Conservation (phyloP, 805 yeast species). For the Diddensiella transvaalensis region DNA sequence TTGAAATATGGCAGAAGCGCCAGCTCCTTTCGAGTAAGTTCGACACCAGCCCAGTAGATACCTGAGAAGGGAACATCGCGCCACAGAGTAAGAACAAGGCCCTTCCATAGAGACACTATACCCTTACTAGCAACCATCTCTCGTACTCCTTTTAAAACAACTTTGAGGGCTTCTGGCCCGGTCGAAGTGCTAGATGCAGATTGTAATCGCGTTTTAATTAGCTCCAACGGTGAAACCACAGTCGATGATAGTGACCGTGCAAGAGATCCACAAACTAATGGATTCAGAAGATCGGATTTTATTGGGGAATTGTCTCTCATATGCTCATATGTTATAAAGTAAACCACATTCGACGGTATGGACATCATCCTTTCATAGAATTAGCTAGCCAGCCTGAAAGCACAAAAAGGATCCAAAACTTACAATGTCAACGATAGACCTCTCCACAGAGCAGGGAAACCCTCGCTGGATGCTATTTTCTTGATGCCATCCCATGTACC, state of each 20-base stretch:
- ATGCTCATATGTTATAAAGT: conserved; percentile 90
- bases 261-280: conserved; percentile 77
- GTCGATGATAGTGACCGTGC: conserved; percentile 86
- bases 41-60: conserved; percentile 89
- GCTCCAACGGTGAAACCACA: conserved; percentile 79
- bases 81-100: conserved; percentile 86
- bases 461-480: conserved; percentile 68
- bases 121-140: conserved; percentile 57
- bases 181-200: conserved; percentile 39
- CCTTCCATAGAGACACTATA: conserved; percentile 65
- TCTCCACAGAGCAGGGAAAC: conserved; percentile 75
- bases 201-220: conserved; percentile 83
- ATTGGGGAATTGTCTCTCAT: conserved; percentile 72
- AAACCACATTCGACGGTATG: conserved; percentile 87
- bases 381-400: too few relatives aligned
- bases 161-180: conserved; percentile 24
- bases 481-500: conserved; percentile 75
- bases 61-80: conserved; percentile 97
- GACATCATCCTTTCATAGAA: conserved; percentile 52
- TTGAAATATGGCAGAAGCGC: conserved; percentile 20
- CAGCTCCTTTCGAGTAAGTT: conserved; percentile 41
- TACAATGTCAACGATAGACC: conserved; percentile 74
- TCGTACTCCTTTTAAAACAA: conserved; percentile 47
- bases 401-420: too few relatives aligned
- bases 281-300: conserved; percentile 48